These are phyloP conservation scores for Candida rishiriensis DNA, from an alignment of 805 yeast species.

Conservation along the genomic window DNA sequence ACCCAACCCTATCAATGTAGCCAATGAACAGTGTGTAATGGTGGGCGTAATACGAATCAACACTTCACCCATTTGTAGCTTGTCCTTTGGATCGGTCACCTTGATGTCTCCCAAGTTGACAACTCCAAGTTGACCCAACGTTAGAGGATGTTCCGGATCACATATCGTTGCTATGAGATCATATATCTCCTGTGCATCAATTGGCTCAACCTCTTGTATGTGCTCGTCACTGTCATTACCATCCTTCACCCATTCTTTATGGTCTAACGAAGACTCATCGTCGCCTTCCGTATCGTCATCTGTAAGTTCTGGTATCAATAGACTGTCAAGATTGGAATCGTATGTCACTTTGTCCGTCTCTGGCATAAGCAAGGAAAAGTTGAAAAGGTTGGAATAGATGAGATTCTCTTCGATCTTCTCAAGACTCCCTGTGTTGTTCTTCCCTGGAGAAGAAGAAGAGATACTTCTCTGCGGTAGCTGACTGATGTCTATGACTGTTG, in stretches of 20 bases:
- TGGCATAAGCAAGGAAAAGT: slow-evolving; percentile 30
- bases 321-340: not conserved
- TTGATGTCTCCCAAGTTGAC: slow-evolving; percentile 79
- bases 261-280: slow-evolving; percentile 1
- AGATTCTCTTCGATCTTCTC: slow-evolving; percentile 21
- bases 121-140: slow-evolving; percentile 91
- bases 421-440: not conserved
- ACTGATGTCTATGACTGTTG: slow-evolving; percentile 71
- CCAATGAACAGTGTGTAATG: slow-evolving; percentile 94
- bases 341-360: not conserved
- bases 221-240: not conserved
- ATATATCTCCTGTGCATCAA: slow-evolving; percentile 87
- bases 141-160: slow-evolving; percentile 97
- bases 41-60: slow-evolving; percentile 90
- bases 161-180: slow-evolving; percentile 82
- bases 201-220: slow-evolving; percentile 41
- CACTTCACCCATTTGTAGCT: slow-evolving; percentile 63
- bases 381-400: slow-evolving; percentile 20
- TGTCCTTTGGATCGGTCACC: slow-evolving; percentile 55
- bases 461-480: slow-evolving; percentile 67
- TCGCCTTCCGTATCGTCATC: slow-evolving; percentile 9
- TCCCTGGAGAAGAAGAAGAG: not conserved
- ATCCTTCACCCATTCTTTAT: no score
- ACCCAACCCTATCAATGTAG: slow-evolving; percentile 93
- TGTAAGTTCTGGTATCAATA: slow-evolving; percentile 9